Base-by-base conservation (phyloP, 805 yeast genomes). In the Monosporozyma solicola region DNA sequence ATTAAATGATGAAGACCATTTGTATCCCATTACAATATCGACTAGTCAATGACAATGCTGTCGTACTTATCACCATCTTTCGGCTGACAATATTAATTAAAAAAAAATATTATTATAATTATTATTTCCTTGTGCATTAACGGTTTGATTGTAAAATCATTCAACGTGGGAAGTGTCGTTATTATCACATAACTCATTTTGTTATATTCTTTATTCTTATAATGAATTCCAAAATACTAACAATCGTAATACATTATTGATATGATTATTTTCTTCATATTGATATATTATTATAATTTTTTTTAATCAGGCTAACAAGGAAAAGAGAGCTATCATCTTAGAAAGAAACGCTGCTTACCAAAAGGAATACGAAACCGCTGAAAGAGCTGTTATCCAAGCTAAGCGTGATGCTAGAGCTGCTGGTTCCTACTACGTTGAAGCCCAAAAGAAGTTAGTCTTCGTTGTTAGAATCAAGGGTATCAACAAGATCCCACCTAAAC, bases 381-480 rank as follows among this genome's bases (percentile, higher is more conserved):
- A 87, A 79, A 85, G 94, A 75, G 87, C 94, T 69, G 75, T 86
- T 70, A 76, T 86, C 73, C 79, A 80, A 54, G 95, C 96, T 70
- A 84, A 84, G 82, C 88, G 96, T 77, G 88, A 86, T 63, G 97
- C 97, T 67, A 87, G 86, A 82, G 91, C 92, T 75, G 78, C 83
- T 72, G 95, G 95, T 76, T 84, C 94, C 71, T 87, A 84, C 89
- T 91, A 84, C 82, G 95, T 89, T 69, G 89, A 84, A 72, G 97
- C 95, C 76, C 92, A 91, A 83, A 83, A 84, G 72, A 90, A 88
- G 79, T 85, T 91, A 72, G 95, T 88, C 64, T 89, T 91, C 76
- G 95, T 91, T 72, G 83, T 91, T 76, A 89, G 98, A 86, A 91
- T 91, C 85, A 91, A 91, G 92, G 97, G 97, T 91, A 88, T 91